Evolutionary conservation across 352 stramenopile species (phyloP).

Genomic region (Phytophthora sansomeana): DNA sequence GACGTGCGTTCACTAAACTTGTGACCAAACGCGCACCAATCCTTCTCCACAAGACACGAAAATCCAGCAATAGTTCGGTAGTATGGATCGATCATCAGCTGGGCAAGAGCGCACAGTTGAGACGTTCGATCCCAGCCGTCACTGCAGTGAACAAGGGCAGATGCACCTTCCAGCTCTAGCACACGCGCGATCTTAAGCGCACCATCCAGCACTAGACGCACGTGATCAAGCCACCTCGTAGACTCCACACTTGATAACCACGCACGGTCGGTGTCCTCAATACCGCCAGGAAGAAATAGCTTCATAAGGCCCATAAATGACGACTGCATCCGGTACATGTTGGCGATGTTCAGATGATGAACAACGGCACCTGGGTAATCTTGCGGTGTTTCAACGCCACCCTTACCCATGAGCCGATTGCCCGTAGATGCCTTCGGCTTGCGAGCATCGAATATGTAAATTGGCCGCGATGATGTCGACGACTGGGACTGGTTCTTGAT

Average conservation of each 20-base stretch:
- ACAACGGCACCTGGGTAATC: conserved; percentile 84
- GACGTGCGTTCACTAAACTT: conserved; percentile 81
- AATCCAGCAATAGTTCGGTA: conserved; percentile 90
- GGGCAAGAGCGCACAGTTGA: conserved; percentile 78
- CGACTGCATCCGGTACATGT: conserved; percentile 95
- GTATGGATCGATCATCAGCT: conserved; percentile 91
- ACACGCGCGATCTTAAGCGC: conserved; percentile 88
- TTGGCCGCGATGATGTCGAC: conserved; percentile 67
- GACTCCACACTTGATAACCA: conserved; percentile 80
- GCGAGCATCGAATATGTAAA: conserved; percentile 93
- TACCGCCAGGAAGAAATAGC: conserved; percentile 65
- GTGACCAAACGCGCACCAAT: conserved; percentile 89
- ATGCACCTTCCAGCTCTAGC: conserved; percentile 85
- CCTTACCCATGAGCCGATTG: conserved; percentile 93
- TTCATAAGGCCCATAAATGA: conserved; percentile 78
- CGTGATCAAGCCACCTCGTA: conserved; percentile 87
- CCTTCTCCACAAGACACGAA: conserved; percentile 84
- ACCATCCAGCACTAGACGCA: conserved; percentile 83
- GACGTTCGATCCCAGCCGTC: conserved; percentile 90
- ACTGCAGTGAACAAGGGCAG: conserved; percentile 87
- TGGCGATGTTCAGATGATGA: conserved; percentile 90
- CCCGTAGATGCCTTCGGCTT: conserved; percentile 91
- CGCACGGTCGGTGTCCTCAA: conserved; percentile 72
- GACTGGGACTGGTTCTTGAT: conserved; percentile 76
- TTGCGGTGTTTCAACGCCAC: conserved; percentile 87